Base-by-base conservation (phyloP, 2,329 filamentous ascomycete species). In the Epichloe glyceriae region DNA sequence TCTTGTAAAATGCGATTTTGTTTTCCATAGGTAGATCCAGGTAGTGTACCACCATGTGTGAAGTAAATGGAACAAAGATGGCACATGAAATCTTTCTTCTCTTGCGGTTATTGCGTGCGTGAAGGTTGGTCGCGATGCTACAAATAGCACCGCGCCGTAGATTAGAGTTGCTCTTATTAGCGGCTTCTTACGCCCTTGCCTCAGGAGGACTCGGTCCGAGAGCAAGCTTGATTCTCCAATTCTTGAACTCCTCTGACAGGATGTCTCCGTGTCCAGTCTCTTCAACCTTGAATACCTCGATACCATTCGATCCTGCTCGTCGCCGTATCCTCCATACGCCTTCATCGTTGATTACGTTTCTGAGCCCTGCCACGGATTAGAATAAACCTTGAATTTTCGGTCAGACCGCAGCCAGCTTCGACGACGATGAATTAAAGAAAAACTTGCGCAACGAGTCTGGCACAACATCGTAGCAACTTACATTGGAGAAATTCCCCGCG, bases 291-390 rank as follows among this genome's bases (percentile, higher is more conserved):
- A 79, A 85, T 1, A 95, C 77, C 58, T 93, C 85, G 53, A 97
- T 85, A 5, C 70, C 66, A 2, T 78, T 72, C 0, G 78, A 77
- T 39, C 78, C 78, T 49, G 84, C 78, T 50, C 67, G 71, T 52
- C 88, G 78, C 46, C 79, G 73, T 60, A 98, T 87, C 54, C 83
- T 79, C 85, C 88, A 97, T 2, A 94, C 82, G 0, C 88, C 88
- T 39, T 81, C 78, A 46, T 87, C 85, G 17, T 73, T 79, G 19
- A 83, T 79, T 1, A 73, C 73, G 41, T 76, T 76, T 53, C 80
- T 73, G 61, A 85, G 64, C 73, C 84, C 85, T 88, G 46, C 6
- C 10, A 20, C 26, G 3, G 14, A 30, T 41, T 34, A 48, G 46
- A 5, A 19, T 11, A 35, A 17, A n/a, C 22, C 40, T 11, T 38